Conservation (phyloP, 257 asterid genomes). For the Phtheirospermum japonicum region DNA sequence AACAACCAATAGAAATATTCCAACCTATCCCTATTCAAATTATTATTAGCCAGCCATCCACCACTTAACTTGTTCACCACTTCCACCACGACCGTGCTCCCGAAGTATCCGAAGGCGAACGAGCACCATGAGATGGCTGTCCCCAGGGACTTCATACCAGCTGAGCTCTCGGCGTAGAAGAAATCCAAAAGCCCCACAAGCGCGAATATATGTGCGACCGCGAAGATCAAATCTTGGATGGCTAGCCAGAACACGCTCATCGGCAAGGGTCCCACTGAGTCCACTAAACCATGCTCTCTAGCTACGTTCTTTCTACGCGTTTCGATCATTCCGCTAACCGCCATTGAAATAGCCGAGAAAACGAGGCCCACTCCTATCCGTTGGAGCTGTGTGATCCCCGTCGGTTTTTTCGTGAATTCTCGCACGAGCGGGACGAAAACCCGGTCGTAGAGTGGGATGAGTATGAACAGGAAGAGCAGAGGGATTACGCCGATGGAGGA, state of each 20-base stretch:
- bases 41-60: constrained; percentile 64
- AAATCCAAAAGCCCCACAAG: constrained; percentile 63
- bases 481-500: constrained; percentile 72
- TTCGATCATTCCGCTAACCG: constrained; percentile 53
- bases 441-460: constrained; percentile 57
- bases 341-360: constrained; percentile 65
- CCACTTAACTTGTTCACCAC: constrained; percentile 60
- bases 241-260: constrained; percentile 73
- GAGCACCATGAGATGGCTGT: constrained; percentile 74
- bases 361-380: constrained; percentile 64
- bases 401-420: constrained; percentile 59
- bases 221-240: constrained; percentile 55
- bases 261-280: constrained; percentile 49
- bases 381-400: constrained; percentile 75
- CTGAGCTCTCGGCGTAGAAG: constrained; percentile 69
- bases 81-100: constrained; percentile 63
- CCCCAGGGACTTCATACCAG: constrained; percentile 62
- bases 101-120: constrained; percentile 58
- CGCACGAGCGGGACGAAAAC: constrained; percentile 51
- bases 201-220: constrained; percentile 73
- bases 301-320: constrained; percentile 46
- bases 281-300: constrained; percentile 44
- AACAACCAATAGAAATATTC: constrained; percentile 66
- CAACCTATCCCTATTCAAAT: constrained; percentile 56
- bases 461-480: constrained; percentile 45